Percentiles rank a stretch among this genome's conserved stretches.
Evolutionary conservation across 768 basidiomycete species (phyloP).

Genomic region (Rhizopogon salebrosus): DNA sequence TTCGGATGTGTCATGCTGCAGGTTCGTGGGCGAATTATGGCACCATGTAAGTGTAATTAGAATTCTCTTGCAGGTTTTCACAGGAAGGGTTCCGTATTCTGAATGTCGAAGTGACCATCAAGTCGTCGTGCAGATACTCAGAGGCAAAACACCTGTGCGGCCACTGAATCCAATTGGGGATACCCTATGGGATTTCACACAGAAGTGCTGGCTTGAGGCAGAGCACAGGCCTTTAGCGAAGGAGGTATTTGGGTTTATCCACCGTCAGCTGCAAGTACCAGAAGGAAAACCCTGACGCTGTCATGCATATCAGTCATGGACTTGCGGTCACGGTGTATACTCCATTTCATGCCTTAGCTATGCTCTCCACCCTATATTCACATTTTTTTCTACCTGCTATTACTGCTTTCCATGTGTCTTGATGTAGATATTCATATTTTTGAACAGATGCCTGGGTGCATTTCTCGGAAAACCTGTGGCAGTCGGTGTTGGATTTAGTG

Average conservation of each 20-base stretch:
- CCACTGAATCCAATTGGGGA: background rate
- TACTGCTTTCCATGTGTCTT: no score
- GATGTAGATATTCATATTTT: background rate
- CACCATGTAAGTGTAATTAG: background rate
- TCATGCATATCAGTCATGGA: background rate
- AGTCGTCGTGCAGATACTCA: background rate
- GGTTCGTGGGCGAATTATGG: constrained; percentile 22
- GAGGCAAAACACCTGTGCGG: background rate
- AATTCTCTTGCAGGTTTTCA: background rate
- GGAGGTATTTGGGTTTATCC: background rate
- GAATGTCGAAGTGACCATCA: background rate
- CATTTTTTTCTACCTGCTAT: background rate
- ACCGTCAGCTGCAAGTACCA: constrained; percentile 2
- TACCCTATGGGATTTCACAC: constrained; percentile 1
- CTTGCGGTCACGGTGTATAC: background rate
- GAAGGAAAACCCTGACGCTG: background rate
- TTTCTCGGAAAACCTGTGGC: no score
- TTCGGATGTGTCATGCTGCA: constrained; percentile 32
- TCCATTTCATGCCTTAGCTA: background rate
- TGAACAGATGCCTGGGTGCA: no score
- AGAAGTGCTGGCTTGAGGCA: constrained; percentile 12
- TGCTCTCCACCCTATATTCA: no score
- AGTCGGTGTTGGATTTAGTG: no score
- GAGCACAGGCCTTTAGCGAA: background rate
- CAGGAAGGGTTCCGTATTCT: constrained; percentile 1